Conservation (phyloP, 73 alveolate genomes). For the Paramecium bursaria region DNA sequence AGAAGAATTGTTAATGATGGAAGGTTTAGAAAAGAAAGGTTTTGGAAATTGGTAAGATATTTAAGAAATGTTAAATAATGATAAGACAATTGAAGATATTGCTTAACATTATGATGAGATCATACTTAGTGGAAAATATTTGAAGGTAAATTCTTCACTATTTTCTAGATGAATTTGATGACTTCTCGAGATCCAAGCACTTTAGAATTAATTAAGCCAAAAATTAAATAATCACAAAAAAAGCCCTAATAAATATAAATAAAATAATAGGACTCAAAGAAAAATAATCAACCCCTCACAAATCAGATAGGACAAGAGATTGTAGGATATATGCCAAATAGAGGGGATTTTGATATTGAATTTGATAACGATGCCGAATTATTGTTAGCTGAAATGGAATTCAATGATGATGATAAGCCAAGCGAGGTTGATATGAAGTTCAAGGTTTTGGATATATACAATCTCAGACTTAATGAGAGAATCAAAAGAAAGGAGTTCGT, state of each 20-base stretch:
- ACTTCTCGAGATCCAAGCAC: slow-evolving; percentile 61
- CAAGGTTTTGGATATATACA: slow-evolving; percentile 91
- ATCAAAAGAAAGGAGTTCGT: slow-evolving; percentile 94
- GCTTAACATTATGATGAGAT: slow-evolving; percentile 93
- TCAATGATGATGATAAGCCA: slow-evolving; percentile 92
- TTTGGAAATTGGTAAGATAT: slow-evolving; percentile 97
- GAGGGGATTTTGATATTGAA: slow-evolving; percentile 98
- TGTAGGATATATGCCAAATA: slow-evolving; percentile 97
- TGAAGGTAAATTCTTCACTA: slow-evolving; percentile 45
- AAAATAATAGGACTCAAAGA: neutral
- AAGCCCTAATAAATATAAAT: slow-evolving; percentile 55
- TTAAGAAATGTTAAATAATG: slow-evolving; percentile 82
- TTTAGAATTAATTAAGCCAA: slow-evolving; percentile 55
- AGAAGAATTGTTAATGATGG: slow-evolving; percentile 91
- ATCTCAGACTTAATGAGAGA: slow-evolving; percentile 95
- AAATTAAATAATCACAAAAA: slow-evolving; percentile 58
- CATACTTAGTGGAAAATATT: slow-evolving; percentile 64
- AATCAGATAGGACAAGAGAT: slow-evolving; percentile 81
- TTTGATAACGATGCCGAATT: slow-evolving; percentile 97
- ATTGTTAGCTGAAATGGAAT: slow-evolving; percentile 94
- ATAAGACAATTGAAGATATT: slow-evolving; percentile 86
- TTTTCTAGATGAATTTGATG: slow-evolving; percentile 65
- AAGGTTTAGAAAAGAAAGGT: slow-evolving; percentile 90
- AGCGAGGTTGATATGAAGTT: slow-evolving; percentile 89
- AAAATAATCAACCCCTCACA: slow-evolving; percentile 64